Percentiles rank a stretch among this genome's conserved stretches.
phyloP scores from a whole-genome alignment of 202 grass and related monocot species.

The Panicum hallii region DNA sequence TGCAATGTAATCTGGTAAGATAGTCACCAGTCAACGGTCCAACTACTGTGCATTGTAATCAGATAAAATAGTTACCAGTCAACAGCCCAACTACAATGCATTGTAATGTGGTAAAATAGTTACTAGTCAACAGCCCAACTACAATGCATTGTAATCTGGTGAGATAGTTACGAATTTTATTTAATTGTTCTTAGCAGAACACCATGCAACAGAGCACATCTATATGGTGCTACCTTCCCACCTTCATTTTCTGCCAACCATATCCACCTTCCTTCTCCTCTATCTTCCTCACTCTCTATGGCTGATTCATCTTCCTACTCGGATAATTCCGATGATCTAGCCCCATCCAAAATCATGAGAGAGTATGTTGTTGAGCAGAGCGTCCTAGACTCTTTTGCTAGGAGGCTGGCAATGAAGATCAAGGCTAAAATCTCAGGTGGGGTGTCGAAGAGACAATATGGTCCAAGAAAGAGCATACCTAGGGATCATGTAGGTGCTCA shows the following conservation, averaged over 20 bases:
- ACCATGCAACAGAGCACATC: too few species aligned
- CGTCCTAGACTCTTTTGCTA: neutral
- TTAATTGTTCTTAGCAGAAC: neutral
- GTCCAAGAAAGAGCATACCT: neutral
- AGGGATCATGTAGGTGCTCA: slow-evolving; percentile 14
- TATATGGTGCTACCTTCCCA: neutral
- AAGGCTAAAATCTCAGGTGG: neutral
- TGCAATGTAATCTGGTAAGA: too few species aligned
- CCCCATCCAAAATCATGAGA: neutral
- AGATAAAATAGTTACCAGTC: too few species aligned
- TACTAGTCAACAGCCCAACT: too few species aligned
- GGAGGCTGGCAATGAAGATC: neutral
- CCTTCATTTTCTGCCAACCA: neutral
- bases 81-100: too few species aligned
- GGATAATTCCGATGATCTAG: slow-evolving; percentile 2
- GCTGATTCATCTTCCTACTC: neutral
- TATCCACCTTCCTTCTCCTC: too few species aligned
- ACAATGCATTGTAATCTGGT: neutral
- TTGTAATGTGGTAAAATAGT: too few species aligned
- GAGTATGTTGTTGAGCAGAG: neutral
- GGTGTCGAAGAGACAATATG: neutral
- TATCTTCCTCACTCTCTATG: too few species aligned
- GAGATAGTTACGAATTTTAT: neutral
- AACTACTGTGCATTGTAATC: too few species aligned
- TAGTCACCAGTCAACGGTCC: too few species aligned